Conservation (phyloP, 202 grass and related monocot genomes). For the Brachypodium distachyon region DNA sequence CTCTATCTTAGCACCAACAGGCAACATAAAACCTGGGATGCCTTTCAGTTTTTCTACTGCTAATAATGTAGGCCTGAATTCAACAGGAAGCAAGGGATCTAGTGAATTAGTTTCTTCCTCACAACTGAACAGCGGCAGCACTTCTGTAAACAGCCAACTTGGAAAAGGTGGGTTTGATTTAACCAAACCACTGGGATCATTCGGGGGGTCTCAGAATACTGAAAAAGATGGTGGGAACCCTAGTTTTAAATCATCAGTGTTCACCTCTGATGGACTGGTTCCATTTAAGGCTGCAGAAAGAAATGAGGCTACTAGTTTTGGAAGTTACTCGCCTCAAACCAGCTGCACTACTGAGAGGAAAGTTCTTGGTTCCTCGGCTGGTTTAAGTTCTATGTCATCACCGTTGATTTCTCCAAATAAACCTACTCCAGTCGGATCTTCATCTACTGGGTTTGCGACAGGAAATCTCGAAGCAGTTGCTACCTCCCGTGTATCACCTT, state of each 20-base stretch:
- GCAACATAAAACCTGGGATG: slow-evolving; percentile 34
- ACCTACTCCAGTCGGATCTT: slow-evolving; percentile 6
- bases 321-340: slow-evolving; percentile 13
- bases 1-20: slow-evolving; percentile 14
- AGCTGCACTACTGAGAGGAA: slow-evolving; percentile 22
- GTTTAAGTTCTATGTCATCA: slow-evolving; percentile 20
- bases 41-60: slow-evolving; percentile 36
- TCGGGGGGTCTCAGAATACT: slow-evolving; percentile 24
- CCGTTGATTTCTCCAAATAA: slow-evolving; percentile 22
- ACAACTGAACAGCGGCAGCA: slow-evolving; percentile 20
- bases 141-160: slow-evolving; percentile 23
- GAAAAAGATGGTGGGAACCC: slow-evolving; percentile 34
- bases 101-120: slow-evolving; percentile 36
- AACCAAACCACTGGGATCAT: slow-evolving; percentile 36
- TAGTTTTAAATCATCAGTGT: slow-evolving; percentile 37
- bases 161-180: slow-evolving; percentile 25
- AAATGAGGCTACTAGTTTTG: slow-evolving; percentile 15
- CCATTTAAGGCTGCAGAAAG: slow-evolving; percentile 38
- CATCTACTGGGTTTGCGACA: slow-evolving; percentile 27
- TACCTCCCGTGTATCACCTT: slow-evolving; percentile 16
- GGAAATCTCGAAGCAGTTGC: slow-evolving; percentile 38
- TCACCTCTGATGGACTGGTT: slow-evolving; percentile 40
- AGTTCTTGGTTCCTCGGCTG: slow-evolving; percentile 24
- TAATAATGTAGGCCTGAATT: slow-evolving; percentile 25
- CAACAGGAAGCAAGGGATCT: slow-evolving; percentile 33